Evolutionary conservation across 495 filamentous ascomycete genomes (phyloP).

Genomic region (Podospora fimiseda): DNA sequence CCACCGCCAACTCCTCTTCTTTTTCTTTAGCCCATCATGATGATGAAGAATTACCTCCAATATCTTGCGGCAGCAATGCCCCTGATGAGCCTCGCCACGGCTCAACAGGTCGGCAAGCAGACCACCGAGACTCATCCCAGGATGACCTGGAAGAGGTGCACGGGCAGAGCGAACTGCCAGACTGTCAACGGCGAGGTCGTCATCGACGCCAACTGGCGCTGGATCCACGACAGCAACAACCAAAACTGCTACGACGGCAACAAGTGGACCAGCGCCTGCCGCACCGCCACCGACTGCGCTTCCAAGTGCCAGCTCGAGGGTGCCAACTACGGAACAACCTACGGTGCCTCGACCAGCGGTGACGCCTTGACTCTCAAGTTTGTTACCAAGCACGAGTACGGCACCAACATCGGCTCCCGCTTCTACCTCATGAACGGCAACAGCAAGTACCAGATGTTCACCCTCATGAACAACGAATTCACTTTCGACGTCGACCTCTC

Average conservation of each 20-base stretch:
- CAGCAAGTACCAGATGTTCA: conserved; percentile 54
- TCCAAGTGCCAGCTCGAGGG: conserved; percentile 44
- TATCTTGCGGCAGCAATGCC: conserved; percentile 29
- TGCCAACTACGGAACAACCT: conserved; percentile 42
- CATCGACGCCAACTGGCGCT: conserved; percentile 51
- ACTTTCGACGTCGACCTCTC: conserved; percentile 55
- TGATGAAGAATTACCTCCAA: conserved; percentile 25
- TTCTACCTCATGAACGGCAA: conserved; percentile 51
- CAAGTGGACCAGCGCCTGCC: conserved; percentile 42
- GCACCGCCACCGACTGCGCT: conserved; percentile 38
- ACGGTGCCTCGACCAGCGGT: conserved; percentile 43
- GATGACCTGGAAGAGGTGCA: conserved; percentile 54
- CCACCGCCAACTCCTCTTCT: not conserved
- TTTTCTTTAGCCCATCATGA: conserved; percentile 5
- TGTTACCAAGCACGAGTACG: conserved; percentile 50
- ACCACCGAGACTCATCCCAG: conserved; percentile 53
- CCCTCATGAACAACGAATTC: conserved; percentile 53
- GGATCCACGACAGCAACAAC: conserved; percentile 35
- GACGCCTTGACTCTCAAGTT: conserved; percentile 49
- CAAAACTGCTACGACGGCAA: conserved; percentile 50
- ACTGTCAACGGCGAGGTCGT: conserved; percentile 38
- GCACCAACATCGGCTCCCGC: conserved; percentile 49
- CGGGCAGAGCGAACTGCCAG: conserved; percentile 44
- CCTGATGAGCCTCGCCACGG: conserved; percentile 24
- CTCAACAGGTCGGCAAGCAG: conserved; percentile 52